Conservation (phyloP, 2,329 filamentous ascomycete species). For the Botryosphaeria dothidea region DNA sequence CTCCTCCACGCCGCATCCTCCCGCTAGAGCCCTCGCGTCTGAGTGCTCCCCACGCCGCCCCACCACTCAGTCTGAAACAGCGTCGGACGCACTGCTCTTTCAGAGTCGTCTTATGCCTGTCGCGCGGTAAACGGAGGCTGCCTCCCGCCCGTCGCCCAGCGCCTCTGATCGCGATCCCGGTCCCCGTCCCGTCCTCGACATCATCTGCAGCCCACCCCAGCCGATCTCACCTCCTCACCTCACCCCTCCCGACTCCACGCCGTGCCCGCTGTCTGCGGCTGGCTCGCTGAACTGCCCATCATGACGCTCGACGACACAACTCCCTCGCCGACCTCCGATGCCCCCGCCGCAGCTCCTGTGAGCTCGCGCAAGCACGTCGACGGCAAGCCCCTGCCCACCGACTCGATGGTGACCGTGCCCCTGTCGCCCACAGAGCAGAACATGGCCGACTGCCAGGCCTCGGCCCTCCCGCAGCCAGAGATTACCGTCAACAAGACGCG, state of each 20-base stretch:
- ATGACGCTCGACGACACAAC: slow-evolving; percentile 17
- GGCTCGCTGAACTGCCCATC: background rate
- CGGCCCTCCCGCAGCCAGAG: slow-evolving; percentile 25
- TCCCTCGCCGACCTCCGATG: background rate
- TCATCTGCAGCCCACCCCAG: background rate
- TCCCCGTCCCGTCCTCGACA: slow-evolving; percentile 6
- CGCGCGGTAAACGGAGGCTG: slow-evolving; percentile 12
- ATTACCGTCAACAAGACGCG: slow-evolving; percentile 34
- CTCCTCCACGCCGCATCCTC: background rate
- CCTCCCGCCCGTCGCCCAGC: slow-evolving; percentile 12
- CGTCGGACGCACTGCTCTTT: slow-evolving; percentile 8
- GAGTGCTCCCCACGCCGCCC: background rate
- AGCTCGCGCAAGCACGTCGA: slow-evolving; percentile 25
- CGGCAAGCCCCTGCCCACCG: slow-evolving; percentile 42
- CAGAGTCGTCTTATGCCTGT: slow-evolving; percentile 14
- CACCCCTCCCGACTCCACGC: background rate
- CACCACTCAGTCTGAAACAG: slow-evolving; percentile 12
- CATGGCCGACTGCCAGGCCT: slow-evolving; percentile 21
- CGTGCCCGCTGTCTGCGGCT: slow-evolving; percentile 1
- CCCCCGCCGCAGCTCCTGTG: background rate
- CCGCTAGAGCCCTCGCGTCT: background rate
- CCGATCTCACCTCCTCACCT: background rate
- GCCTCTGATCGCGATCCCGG: background rate
- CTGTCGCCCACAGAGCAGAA: slow-evolving; percentile 60
- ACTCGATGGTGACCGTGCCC: slow-evolving; percentile 77